These are phyloP conservation scores for Stephania cephalantha DNA, from an alignment of 164 flowering plant genomes.

Conservation along the genomic window DNA sequence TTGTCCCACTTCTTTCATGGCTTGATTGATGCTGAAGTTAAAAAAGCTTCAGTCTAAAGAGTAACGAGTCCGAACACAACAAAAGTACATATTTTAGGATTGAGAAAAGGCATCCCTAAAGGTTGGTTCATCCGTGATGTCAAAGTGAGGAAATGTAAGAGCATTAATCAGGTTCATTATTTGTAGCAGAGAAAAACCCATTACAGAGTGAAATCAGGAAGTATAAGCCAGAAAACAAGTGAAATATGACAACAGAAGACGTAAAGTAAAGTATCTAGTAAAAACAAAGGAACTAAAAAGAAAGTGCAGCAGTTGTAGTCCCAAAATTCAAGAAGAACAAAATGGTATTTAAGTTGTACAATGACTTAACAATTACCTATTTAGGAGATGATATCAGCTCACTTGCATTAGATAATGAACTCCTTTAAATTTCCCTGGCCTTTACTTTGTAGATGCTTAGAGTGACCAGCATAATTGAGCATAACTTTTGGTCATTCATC, in stretches of 20 bases:
- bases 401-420: not conserved
- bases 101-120: no score
- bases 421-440: not conserved
- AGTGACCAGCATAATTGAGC: no score
- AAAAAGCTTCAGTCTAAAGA: no score
- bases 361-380: not conserved
- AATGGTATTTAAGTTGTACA: not conserved
- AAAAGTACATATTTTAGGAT: no score
- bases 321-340: not conserved
- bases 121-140: no score
- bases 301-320: not conserved
- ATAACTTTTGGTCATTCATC: no score
- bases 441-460: no score
- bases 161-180: not conserved
- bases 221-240: not conserved
- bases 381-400: not conserved
- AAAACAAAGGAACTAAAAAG: not conserved
- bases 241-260: not conserved
- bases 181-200: not conserved
- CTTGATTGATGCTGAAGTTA: not conserved
- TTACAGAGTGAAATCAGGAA: not conserved
- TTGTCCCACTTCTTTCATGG: no score
- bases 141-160: not conserved
- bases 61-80: no score
- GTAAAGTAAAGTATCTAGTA: not conserved